phyloP scores from a whole-genome alignment of 257 asterid species.

The Coffea eugenioides region DNA sequence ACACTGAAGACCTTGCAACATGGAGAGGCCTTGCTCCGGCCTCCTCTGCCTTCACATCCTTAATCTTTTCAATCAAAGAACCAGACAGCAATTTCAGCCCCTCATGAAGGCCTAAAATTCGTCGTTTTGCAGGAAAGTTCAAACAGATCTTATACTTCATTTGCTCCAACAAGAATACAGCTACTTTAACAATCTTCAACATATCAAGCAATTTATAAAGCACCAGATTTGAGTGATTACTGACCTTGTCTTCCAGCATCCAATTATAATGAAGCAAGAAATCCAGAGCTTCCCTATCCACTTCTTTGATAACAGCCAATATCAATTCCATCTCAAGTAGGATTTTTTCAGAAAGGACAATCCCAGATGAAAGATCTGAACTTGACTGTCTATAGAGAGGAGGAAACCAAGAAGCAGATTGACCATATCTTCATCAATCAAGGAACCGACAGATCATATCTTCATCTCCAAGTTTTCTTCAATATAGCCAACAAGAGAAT shows the following conservation, averaged over 20 bases:
- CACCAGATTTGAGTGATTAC: not conserved
- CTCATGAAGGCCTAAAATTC: not conserved
- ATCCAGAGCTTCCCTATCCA: not conserved
- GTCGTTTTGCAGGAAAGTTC: not conserved
- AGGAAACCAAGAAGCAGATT: not conserved
- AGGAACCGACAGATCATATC: not conserved
- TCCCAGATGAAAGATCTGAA: not conserved
- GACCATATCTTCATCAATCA: not conserved
- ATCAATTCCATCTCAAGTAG: not conserved
- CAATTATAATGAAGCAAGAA: not conserved
- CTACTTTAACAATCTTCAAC: not conserved
- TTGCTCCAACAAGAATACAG: not conserved
- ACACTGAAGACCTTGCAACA: not conserved
- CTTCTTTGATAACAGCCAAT: not conserved
- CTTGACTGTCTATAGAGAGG: not conserved
- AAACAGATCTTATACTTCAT: not conserved
- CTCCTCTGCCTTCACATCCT: not conserved
- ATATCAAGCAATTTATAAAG: not conserved
- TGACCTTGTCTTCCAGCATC: not conserved
- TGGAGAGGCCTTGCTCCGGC: not conserved
- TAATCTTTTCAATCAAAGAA: not conserved
- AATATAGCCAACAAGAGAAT: no score
- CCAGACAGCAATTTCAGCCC: not conserved
- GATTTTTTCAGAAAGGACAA: not conserved
- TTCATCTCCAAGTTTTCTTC: no score